These are phyloP conservation scores for Flaveria sonorensis DNA, from an alignment of 129 eudicot species.

Conservation along the genomic window DNA sequence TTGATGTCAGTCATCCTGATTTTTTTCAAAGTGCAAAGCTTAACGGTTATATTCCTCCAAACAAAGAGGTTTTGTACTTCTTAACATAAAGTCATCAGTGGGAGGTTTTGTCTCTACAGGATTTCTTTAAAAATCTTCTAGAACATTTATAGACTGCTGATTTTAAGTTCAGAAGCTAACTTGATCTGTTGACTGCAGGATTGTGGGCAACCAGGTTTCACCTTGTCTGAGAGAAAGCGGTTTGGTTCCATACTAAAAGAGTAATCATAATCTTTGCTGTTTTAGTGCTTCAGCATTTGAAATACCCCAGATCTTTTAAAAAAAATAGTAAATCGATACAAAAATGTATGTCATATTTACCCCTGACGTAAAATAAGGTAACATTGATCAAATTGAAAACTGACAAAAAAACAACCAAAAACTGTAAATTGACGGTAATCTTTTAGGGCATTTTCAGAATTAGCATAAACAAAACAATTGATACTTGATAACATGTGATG, in stretches of 20 bases:
- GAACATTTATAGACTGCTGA: background rate
- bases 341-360: background rate
- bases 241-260: conserved; percentile 79
- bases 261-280: conserved; percentile 41
- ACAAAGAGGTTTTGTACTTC: conserved; percentile 67
- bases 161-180: conserved; percentile 14
- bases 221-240: conserved; percentile 84
- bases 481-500: background rate
- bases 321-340: background rate
- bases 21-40: conserved; percentile 80
- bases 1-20: conserved; percentile 97
- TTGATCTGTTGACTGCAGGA: conserved; percentile 52
- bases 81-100: too few species aligned
- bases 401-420: background rate
- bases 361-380: background rate
- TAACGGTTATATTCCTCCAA: conserved; percentile 89
- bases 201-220: conserved; percentile 97
- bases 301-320: background rate
- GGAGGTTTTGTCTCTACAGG: background rate
- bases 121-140: background rate
- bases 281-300: conserved; percentile 11
- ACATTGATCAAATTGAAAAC: background rate
- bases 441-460: background rate
- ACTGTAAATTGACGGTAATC: background rate
- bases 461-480: background rate